Conservation (phyloP, 352 stramenopile genomes). For the Pythium periplocum region DNA sequence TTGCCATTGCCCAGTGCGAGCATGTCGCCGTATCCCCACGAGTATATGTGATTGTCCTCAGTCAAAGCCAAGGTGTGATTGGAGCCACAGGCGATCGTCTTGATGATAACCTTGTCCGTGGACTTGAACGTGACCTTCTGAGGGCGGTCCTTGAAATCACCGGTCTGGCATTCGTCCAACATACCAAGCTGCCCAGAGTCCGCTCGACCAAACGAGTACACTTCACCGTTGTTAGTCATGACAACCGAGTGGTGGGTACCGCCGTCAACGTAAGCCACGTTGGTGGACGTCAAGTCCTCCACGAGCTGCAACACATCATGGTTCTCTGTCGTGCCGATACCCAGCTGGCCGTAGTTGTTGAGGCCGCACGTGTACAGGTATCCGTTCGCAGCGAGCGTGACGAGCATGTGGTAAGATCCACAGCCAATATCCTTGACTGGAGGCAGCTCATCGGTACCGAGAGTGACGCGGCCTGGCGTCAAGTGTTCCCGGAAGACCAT, state of each 20-base stretch:
- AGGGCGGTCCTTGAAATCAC: slow-evolving; percentile 76
- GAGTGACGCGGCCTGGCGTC: slow-evolving; percentile 57
- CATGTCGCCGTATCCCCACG: slow-evolving; percentile 93
- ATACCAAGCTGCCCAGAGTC: slow-evolving; percentile 93
- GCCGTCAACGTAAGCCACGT: slow-evolving; percentile 74
- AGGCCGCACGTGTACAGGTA: slow-evolving; percentile 91
- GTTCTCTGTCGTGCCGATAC: slow-evolving; percentile 86
- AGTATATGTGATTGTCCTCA: slow-evolving; percentile 69
- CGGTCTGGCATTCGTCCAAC: slow-evolving; percentile 62
- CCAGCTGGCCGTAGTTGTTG: slow-evolving; percentile 97
- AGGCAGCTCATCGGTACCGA: slow-evolving; percentile 43
- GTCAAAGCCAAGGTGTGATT: slow-evolving; percentile 88
- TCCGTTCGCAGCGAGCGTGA: slow-evolving; percentile 52
- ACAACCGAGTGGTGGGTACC: slow-evolving; percentile 92
- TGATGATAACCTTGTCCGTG: slow-evolving; percentile 25
- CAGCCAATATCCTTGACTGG: slow-evolving; percentile 80
- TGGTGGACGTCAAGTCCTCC: slow-evolving; percentile 59
- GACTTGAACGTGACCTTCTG: slow-evolving; percentile 57
- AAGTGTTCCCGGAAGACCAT: slow-evolving; percentile 82
- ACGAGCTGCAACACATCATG: slow-evolving; percentile 63
- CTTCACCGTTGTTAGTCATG: slow-evolving; percentile 76
- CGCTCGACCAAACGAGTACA: slow-evolving; percentile 91
- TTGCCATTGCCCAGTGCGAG: slow-evolving; percentile 82
- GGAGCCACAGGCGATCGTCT: slow-evolving; percentile 63
- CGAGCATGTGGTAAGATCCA: slow-evolving; percentile 86